Percentiles rank a stretch among this genome's conserved stretches.
Conservation (phyloP, 2,329 filamentous ascomycete genomes). For the Aspergillus sergii region DNA sequence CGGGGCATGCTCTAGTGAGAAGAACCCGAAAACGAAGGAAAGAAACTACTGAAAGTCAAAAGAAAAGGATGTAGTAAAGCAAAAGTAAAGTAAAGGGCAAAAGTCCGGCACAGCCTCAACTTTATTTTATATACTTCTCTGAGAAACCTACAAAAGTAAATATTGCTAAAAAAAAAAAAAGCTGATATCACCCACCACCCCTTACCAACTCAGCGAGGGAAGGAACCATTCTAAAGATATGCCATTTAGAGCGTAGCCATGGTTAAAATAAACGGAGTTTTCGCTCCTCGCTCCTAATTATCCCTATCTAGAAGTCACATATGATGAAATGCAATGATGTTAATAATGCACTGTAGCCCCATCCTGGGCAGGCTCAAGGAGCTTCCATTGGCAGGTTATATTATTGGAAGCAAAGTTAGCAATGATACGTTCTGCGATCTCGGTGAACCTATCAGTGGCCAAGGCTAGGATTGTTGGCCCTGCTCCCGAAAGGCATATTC, state of each 20-base stretch:
- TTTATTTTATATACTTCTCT: background rate
- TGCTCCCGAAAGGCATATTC: conserved; percentile 92
- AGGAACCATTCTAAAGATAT: background rate
- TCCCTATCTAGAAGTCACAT: background rate
- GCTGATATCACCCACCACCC: background rate
- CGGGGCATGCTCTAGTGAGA: background rate
- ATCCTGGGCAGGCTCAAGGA: conserved; percentile 83
- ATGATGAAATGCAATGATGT: background rate
- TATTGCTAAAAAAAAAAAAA: background rate
- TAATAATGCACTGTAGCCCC: conserved; percentile 42
- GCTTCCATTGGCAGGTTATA: conserved; percentile 81
- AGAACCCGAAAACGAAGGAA: background rate
- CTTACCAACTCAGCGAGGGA: background rate
- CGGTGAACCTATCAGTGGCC: conserved; percentile 84
- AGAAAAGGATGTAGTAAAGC: background rate
- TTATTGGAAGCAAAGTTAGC: conserved; percentile 64
- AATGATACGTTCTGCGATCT: conserved; percentile 80
- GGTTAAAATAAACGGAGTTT: background rate
- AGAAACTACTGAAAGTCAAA: background rate
- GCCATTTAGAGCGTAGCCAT: background rate
- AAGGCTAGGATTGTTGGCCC: conserved; percentile 93
- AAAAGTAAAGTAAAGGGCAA: background rate
- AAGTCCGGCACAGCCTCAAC: background rate
- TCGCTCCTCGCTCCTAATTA: background rate
- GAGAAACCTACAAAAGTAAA: background rate